Evolutionary conservation across 768 basidiomycete species (phyloP).

Genomic region (Boletellus ananiceps): DNA sequence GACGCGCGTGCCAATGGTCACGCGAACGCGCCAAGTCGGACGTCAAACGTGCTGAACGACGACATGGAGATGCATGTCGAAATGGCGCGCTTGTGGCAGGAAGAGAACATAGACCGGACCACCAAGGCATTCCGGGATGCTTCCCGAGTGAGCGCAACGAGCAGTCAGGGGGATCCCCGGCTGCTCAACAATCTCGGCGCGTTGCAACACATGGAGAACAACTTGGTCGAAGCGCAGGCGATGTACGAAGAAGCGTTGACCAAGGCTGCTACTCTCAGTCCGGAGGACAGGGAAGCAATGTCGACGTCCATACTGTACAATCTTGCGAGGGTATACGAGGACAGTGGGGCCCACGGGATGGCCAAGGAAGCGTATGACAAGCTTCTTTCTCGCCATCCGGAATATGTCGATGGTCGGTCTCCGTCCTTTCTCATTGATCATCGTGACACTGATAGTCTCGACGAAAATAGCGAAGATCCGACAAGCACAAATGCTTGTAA

Average conservation of each 20-base stretch:
- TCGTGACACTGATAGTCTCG: conserved; percentile 5
- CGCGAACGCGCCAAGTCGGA: conserved; percentile 26
- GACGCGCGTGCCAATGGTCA: conserved; percentile 45
- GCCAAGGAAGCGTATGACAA: conserved; percentile 88
- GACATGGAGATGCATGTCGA: conserved; percentile 91
- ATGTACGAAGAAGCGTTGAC: conserved; percentile 76
- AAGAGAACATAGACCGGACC: conserved; percentile 70
- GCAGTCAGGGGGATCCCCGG: conserved; percentile 53
- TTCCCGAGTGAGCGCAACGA: conserved; percentile 53
- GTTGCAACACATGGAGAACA: conserved; percentile 66
- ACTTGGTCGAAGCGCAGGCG: conserved; percentile 48
- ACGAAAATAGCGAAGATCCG: conserved; percentile 77
- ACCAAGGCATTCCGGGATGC: conserved; percentile 72
- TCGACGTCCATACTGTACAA: conserved; percentile 88
- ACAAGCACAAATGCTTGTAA: conserved; percentile 74
- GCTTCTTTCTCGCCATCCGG: conserved; percentile 84
- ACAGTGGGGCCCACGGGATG: conserved; percentile 62
- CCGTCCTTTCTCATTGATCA: not conserved
- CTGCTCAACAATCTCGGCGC: conserved; percentile 79
- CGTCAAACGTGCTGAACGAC: conserved; percentile 54
- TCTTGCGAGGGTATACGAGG: conserved; percentile 88
- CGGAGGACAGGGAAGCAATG: conserved; percentile 57
- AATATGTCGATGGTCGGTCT: conserved; percentile 87
- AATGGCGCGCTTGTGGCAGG: conserved; percentile 85
- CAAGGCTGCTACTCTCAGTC: conserved; percentile 42